Percentiles rank a stretch among this genome's conserved stretches.
Evolutionary conservation across 2,329 filamentous ascomycete species (phyloP).

Genomic region (Paramyrothecium roridum): DNA sequence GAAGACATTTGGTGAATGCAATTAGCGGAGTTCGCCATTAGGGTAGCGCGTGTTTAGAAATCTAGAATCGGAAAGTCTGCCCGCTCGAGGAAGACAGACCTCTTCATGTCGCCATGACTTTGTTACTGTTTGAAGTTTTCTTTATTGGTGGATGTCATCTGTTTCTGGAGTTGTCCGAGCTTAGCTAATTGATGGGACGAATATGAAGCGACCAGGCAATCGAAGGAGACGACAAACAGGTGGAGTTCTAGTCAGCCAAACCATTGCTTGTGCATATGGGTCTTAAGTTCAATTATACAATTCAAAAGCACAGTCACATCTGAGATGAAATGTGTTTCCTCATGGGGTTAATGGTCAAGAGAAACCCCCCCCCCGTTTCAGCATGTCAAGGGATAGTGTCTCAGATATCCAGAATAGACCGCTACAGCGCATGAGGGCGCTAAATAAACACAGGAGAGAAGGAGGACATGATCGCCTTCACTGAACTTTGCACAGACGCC

Average conservation of each 20-base stretch:
- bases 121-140: slow-evolving; percentile 3
- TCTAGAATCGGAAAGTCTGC: slow-evolving; percentile 17
- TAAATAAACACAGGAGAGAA: too few species aligned
- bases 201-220: background rate
- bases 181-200: background rate
- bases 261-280: background rate
- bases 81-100: slow-evolving; percentile 6
- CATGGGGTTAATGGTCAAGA: background rate
- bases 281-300: background rate
- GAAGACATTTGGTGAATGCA: slow-evolving; percentile 61
- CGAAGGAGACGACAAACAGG: background rate
- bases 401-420: background rate
- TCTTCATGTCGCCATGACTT: slow-evolving; percentile 19
- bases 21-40: background rate
- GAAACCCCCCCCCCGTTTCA: background rate
- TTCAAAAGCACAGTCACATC: background rate
- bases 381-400: background rate
- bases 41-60: background rate
- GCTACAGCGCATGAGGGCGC: too few species aligned
- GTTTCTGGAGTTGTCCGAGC: background rate
- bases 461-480: too few species aligned
- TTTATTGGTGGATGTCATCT: background rate
- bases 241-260: background rate
- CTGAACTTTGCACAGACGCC: too few species aligned
- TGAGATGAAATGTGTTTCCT: too few species aligned